Percentiles rank a stretch among this genome's conserved stretches.
phyloP scores from a whole-genome alignment of 768 basidiomycete genomes.

The Pleurotus giganteus region DNA sequence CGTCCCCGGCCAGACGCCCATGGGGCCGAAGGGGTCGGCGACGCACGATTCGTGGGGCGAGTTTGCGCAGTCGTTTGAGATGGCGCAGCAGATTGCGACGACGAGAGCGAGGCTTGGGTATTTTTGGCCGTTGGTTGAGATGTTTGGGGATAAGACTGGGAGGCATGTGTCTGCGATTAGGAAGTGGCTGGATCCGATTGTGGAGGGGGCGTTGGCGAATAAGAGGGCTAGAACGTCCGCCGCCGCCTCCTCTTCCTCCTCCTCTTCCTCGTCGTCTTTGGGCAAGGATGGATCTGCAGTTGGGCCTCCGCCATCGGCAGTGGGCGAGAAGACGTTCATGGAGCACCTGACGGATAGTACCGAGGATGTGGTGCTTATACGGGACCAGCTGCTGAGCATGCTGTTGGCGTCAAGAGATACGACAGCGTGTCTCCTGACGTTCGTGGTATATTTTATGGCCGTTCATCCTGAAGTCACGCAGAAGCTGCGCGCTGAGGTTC shows the following conservation, averaged over 20 bases:
- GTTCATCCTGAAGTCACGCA: slow-evolving; percentile 55
- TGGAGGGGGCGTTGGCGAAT: slow-evolving; percentile 47
- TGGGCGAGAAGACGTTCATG: slow-evolving; percentile 60
- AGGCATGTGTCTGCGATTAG: slow-evolving; percentile 50
- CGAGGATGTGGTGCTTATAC: slow-evolving; percentile 60
- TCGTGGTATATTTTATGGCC: slow-evolving; percentile 66
- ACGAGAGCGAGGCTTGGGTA: slow-evolving; percentile 49
- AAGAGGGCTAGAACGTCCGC: slow-evolving; percentile 32
- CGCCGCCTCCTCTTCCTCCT: slow-evolving; percentile 18
- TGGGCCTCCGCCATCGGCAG: slow-evolving; percentile 9
- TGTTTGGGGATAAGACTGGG: slow-evolving; percentile 52
- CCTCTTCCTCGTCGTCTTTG: neutral
- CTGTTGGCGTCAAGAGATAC: slow-evolving; percentile 79
- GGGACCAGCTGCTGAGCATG: slow-evolving; percentile 77
- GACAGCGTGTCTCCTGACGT: slow-evolving; percentile 69
- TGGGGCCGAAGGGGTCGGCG: slow-evolving; percentile 60
- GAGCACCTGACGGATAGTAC: slow-evolving; percentile 67
- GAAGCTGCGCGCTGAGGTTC: slow-evolving; percentile 59
- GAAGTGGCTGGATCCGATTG: slow-evolving; percentile 62
- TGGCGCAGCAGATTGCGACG: slow-evolving; percentile 52
- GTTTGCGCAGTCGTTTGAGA: slow-evolving; percentile 58
- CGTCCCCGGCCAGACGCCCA: slow-evolving; percentile 37
- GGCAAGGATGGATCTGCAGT: neutral
- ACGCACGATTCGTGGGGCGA: slow-evolving; percentile 61
- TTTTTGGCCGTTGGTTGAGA: slow-evolving; percentile 61